A percentile compares a stretch with the other conserved stretches of the same genome.
Conservation (phyloP, 768 basidiomycete genomes). For the Leucocoprinus sp. region DNA sequence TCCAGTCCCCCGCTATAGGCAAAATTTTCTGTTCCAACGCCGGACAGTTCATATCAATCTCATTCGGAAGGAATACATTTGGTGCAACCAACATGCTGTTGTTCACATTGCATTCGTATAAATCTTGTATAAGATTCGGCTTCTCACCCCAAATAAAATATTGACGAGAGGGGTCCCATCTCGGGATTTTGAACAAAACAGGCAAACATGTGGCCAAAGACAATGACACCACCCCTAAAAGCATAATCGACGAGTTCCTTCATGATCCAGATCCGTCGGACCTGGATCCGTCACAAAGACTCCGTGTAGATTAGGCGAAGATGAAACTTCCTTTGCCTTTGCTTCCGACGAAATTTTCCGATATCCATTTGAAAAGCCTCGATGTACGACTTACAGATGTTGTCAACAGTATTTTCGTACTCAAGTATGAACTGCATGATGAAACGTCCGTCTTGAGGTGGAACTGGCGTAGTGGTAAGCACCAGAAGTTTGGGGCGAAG, state of each 20-base stretch:
- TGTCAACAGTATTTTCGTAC: constrained; percentile 7
- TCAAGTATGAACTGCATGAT: constrained; percentile 14
- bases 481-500: neutral
- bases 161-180: constrained; percentile 17
- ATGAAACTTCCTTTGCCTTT: constrained; percentile 16
- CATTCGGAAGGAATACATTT: constrained; percentile 14
- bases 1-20: constrained; percentile 18
- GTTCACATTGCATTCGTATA: constrained; percentile 13
- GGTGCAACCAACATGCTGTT: constrained; percentile 11
- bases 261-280: constrained; percentile 15
- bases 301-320: constrained; percentile 20
- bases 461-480: neutral
- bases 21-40: constrained; percentile 16
- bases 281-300: constrained; percentile 23
- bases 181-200: constrained; percentile 10
- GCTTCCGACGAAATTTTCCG: constrained; percentile 12
- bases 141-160: constrained; percentile 17
- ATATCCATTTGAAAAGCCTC: constrained; percentile 14
- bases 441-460: constrained; percentile 2
- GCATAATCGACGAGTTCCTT: constrained; percentile 19
- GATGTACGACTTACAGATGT: constrained; percentile 10
- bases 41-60: constrained; percentile 21
- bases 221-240: constrained; percentile 21
- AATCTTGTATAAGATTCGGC: constrained; percentile 11
- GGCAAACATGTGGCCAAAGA: constrained; percentile 24